Evolutionary conservation across 768 basidiomycete genomes (phyloP).

Genomic region (Rhodosporidiobolus sp.): DNA sequence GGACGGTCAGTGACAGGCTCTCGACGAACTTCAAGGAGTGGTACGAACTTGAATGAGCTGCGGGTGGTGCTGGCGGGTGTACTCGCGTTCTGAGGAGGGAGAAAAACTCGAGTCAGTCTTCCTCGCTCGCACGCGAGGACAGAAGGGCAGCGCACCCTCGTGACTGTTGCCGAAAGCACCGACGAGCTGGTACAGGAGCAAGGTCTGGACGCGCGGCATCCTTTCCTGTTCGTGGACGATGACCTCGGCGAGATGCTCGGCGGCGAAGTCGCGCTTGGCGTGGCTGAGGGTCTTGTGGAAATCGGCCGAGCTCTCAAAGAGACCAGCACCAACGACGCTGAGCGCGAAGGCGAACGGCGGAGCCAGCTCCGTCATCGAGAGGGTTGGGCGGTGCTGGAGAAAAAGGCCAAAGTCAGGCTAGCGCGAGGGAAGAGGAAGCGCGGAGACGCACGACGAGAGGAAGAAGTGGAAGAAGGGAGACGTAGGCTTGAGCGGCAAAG

Average conservation of each 20-base stretch:
- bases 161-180: neutral
- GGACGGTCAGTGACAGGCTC: no score
- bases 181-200: constrained; percentile 5
- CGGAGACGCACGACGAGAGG: neutral
- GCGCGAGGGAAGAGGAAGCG: no score
- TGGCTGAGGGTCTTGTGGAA: constrained; percentile 1
- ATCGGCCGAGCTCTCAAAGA: neutral
- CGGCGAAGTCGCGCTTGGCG: constrained; percentile 7
- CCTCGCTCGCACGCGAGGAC: neutral
- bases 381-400: neutral
- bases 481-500: neutral
- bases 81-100: neutral
- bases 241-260: neutral
- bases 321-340: constrained; percentile 9
- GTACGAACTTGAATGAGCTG: neutral
- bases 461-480: neutral
- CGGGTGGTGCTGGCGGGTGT: neutral
- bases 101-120: no score
- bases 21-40: no score
- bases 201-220: neutral
- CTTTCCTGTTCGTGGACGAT: constrained; percentile 1
- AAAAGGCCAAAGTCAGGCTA: no score
- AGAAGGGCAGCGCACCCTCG: neutral
- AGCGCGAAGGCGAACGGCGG: constrained; percentile 6
- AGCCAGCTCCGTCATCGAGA: neutral